Conservation (phyloP, 2,329 filamentous ascomycete species). For the Beauveria medogensis region DNA sequence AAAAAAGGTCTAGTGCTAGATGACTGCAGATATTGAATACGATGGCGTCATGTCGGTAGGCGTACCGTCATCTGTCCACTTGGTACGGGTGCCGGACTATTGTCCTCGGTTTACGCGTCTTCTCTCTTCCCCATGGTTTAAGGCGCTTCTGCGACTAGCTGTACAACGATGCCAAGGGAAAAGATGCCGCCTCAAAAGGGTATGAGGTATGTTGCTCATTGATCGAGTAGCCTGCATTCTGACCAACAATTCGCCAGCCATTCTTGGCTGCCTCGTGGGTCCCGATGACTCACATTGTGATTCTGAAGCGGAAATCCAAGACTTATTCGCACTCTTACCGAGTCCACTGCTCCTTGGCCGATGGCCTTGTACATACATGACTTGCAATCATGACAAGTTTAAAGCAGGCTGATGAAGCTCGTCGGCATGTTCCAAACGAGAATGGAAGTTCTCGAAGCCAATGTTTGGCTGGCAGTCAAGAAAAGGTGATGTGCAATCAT, state of each 20-base stretch:
- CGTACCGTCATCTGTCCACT: constrained; percentile 13
- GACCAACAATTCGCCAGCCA: background rate
- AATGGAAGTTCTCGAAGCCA: background rate
- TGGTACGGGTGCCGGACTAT: constrained; percentile 9
- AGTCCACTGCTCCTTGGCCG: background rate
- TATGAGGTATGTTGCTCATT: too few species aligned
- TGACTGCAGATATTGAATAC: background rate
- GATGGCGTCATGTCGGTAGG: background rate
- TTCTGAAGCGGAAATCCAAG: background rate
- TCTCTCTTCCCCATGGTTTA: constrained; percentile 7
- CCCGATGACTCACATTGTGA: background rate
- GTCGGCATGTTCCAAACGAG: background rate
- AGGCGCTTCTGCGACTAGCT: constrained; percentile 10
- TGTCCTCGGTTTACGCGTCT: background rate
- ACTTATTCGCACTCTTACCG: background rate
- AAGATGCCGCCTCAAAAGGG: too few species aligned
- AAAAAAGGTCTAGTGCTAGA: background rate
- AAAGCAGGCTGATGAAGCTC: background rate
- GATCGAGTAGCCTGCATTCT: background rate
- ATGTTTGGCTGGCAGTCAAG: background rate
- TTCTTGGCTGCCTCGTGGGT: background rate
- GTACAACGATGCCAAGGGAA: too few species aligned
- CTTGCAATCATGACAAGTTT: too few species aligned
- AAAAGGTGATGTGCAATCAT: background rate
- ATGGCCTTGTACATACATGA: too few species aligned